Conservation (phyloP, 768 basidiomycete species). For the Mycena kentingensis region DNA sequence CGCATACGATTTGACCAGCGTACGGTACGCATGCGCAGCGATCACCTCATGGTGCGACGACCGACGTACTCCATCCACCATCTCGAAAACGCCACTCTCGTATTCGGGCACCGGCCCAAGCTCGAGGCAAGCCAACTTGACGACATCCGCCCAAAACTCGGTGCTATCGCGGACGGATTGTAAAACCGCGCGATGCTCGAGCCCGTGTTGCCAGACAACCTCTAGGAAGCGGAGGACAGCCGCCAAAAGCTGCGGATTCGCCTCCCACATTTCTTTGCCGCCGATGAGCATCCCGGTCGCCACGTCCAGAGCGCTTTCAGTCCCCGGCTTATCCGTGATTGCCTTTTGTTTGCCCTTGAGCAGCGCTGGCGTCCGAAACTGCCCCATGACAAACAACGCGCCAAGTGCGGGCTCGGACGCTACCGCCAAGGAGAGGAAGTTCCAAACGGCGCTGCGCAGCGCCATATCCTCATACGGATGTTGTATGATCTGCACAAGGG, state of each 20-base stretch:
- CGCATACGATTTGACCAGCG: conserved; percentile 71
- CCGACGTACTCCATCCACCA: conserved; percentile 50
- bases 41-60: conserved; percentile 64
- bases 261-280: conserved; percentile 78
- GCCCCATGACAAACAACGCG: conserved; percentile 74
- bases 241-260: conserved; percentile 74
- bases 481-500: conserved; percentile 69
- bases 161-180: conserved; percentile 56
- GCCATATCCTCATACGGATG: conserved; percentile 79
- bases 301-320: conserved; percentile 63
- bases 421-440: conserved; percentile 76
- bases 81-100: conserved; percentile 48
- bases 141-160: conserved; percentile 72
- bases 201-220: conserved; percentile 76
- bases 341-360: conserved; percentile 44
- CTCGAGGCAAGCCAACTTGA: conserved; percentile 63
- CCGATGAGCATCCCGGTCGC: conserved; percentile 65
- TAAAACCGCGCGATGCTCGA: conserved; percentile 67
- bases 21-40: conserved; percentile 66
- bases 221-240: conserved; percentile 76
- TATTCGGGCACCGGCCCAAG: conserved; percentile 76
- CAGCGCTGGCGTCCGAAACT: conserved; percentile 53
- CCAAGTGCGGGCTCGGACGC: conserved; percentile 87
- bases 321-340: conserved; percentile 40
- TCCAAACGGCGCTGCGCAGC: conserved; percentile 79